phyloP scores from a whole-genome alignment of 805 yeast genomes.

The Yamadazyma sp. region DNA sequence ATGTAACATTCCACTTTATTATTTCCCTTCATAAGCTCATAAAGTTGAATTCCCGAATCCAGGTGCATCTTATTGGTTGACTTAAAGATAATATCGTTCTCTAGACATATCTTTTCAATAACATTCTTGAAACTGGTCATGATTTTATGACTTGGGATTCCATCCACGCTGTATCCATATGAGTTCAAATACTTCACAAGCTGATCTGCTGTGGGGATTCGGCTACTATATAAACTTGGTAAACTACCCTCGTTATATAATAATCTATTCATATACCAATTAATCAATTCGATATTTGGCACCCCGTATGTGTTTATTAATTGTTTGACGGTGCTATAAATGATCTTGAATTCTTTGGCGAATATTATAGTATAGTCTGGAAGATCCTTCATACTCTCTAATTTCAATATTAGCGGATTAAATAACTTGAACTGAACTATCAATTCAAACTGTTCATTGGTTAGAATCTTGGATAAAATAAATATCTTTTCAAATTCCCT shows the following conservation, averaged over 20 bases:
- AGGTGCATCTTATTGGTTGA: slow-evolving; percentile 26
- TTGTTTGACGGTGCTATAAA: slow-evolving; percentile 4
- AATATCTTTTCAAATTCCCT: slow-evolving; percentile 1
- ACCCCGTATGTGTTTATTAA: not conserved
- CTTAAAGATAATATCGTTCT: slow-evolving; percentile 45
- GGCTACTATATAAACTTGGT: not conserved
- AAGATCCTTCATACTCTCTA: slow-evolving; percentile 2
- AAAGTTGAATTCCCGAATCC: slow-evolving; percentile 43
- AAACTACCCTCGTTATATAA: slow-evolving; percentile 3
- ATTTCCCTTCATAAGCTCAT: slow-evolving; percentile 30
- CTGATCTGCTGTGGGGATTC: slow-evolving; percentile 2
- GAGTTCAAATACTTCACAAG: not conserved
- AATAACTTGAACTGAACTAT: slow-evolving; percentile 34
- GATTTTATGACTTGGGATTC: slow-evolving; percentile 43
- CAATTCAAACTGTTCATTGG: slow-evolving; percentile 7
- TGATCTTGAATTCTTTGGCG: slow-evolving; percentile 1
- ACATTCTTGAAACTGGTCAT: slow-evolving; percentile 44
- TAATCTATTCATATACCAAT: slow-evolving; percentile 14
- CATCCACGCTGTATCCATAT: slow-evolving; percentile 17
- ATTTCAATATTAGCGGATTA: slow-evolving; percentile 30
- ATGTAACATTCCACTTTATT: slow-evolving; percentile 36
- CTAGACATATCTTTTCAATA: slow-evolving; percentile 56
- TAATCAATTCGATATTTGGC: slow-evolving; percentile 2
- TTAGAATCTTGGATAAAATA: not conserved
- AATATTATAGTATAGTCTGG: not conserved